phyloP scores from a whole-genome alignment of 2,329 filamentous ascomycete genomes.

The Salinomyces thailandicus region DNA sequence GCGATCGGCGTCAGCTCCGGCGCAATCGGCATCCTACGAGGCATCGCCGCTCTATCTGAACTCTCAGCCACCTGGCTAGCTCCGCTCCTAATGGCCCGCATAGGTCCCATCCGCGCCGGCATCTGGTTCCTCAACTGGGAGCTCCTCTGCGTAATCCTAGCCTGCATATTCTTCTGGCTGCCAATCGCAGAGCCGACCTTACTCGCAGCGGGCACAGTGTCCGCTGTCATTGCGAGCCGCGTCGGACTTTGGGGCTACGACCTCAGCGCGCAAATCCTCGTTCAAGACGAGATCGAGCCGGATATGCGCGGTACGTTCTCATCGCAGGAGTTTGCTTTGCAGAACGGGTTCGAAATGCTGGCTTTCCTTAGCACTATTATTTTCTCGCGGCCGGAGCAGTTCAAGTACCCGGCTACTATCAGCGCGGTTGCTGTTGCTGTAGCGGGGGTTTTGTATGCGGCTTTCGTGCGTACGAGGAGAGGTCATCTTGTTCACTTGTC shows the following conservation, averaged over 20 bases:
- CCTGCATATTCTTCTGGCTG: constrained; percentile 27
- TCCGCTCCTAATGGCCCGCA: constrained; percentile 43
- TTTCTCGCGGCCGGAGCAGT: constrained; percentile 53
- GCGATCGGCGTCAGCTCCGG: constrained; percentile 42
- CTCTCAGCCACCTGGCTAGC: constrained; percentile 51
- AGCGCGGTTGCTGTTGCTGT: constrained; percentile 44
- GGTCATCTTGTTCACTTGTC: constrained; percentile 49
- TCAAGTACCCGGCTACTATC: constrained; percentile 50
- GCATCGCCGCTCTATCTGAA: constrained; percentile 45
- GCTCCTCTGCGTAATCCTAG: constrained; percentile 41
- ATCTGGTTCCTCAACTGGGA: constrained; percentile 65
- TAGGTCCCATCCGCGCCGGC: constrained; percentile 49
- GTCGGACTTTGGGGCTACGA: constrained; percentile 41
- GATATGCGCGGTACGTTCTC: constrained; percentile 56
- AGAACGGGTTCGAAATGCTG: constrained; percentile 60
- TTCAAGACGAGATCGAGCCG: constrained; percentile 34
- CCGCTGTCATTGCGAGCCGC: constrained; percentile 31
- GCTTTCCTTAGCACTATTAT: constrained; percentile 57
- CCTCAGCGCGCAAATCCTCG: constrained; percentile 35
- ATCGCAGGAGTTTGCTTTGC: constrained; percentile 54
- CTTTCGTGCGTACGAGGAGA: constrained; percentile 46
- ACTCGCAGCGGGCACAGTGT: constrained; percentile 24
- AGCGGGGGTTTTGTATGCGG: constrained; percentile 44
- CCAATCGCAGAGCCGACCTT: constrained; percentile 5
- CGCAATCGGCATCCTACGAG: constrained; percentile 46